Percentiles rank a stretch among this genome's conserved stretches.
These are phyloP conservation scores for Rhazya stricta DNA, from an alignment of 257 asterid genomes.

Conservation along the genomic window DNA sequence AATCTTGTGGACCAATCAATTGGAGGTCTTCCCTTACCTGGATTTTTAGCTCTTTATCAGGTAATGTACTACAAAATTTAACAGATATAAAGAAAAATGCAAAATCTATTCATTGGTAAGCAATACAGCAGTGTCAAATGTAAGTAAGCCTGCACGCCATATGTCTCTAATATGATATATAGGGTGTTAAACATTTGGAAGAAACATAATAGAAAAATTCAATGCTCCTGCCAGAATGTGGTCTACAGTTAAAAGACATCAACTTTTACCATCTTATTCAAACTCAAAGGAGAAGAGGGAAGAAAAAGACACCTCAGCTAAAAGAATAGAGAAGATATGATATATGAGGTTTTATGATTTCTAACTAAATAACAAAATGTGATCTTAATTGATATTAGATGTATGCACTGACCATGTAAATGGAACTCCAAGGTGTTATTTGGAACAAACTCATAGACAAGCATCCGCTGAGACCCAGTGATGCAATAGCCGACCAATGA, in stretches of 20 bases:
- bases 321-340: too few species aligned
- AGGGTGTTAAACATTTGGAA: too few species aligned
- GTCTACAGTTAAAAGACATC: background rate
- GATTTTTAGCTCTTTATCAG: background rate
- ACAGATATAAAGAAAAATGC: background rate
- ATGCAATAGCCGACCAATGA: conserved; percentile 95
- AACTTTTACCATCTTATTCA: background rate
- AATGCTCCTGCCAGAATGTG: background rate
- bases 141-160: background rate
- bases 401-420: conserved; percentile 7
- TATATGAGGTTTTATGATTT: too few species aligned
- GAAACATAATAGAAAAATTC: background rate
- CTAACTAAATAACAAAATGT: background rate
- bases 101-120: background rate
- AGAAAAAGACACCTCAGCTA: too few species aligned
- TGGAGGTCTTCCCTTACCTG: conserved; percentile 45
- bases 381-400: background rate
- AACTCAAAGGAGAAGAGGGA: background rate
- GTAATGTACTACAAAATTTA: background rate
- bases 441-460: conserved; percentile 81
- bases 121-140: background rate
- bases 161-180: too few species aligned
- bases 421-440: conserved; percentile 17
- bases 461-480: conserved; percentile 62
- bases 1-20: conserved; percentile 39